Evolutionary conservation across 306 rosid genomes (phyloP), one percentile per base, ranked within the genome.

Genomic region (Citrullus mucosospermus): DNA sequence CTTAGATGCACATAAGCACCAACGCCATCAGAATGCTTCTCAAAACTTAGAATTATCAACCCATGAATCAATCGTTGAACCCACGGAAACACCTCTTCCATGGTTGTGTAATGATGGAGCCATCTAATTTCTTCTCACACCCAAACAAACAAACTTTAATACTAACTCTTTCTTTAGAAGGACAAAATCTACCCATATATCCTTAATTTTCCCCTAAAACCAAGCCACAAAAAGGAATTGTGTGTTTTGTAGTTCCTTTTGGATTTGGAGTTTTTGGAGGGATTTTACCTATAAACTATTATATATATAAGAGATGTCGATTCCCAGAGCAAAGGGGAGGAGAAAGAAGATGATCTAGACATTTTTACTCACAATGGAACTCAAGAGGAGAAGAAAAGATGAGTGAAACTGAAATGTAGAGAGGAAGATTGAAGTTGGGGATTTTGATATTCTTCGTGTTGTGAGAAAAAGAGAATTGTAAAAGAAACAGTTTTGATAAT

Each of bases 391-490:
- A 32, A 32, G 36, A 59, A 18, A 72, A 66, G n/a, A 74, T 68
- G 43, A 56, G 22, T 11, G 80, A 25, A 54, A 28, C 39, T 36
- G 78, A 36, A 55, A 16, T 18, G 77, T 48, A n/a, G 66, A n/a
- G 10, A 71, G 51, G 25, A 89, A 89, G 85, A 77, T 90, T 50
- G 91, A 92, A 57, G 97, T 97, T 53, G 82, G 79, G 48, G 96
- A 93, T 89, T 93, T 93, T 59, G 90, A 88, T 79, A 92, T 92
- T 78, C 79, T 95, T 63, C 88, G 96, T 56, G 86, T 95, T 17
- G 95, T 95, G 63, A 96, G 98, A 0, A 87, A 90, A 87, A 50
- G 80, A 78, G 7, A 75, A 55, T 44, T 84, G 8, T 32, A 50
- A 9, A 53, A 56, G 61, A 15, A 60, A 66, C 9, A 66, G 54